Base-by-base conservation (phyloP, 805 yeast species). In the Henningerozyma blattae region DNA sequence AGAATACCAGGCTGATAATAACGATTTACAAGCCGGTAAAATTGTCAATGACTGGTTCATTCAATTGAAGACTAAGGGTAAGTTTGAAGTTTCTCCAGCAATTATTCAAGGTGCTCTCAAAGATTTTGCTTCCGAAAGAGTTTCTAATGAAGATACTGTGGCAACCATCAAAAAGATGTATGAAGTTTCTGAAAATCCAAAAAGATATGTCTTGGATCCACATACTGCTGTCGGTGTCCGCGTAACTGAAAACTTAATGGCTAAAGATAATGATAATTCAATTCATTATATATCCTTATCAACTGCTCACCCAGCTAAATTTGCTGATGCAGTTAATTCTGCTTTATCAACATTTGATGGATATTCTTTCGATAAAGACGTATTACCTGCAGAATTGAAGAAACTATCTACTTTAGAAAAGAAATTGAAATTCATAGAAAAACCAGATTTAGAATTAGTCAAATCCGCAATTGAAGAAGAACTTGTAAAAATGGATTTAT, bases 241-340 rank as follows among this genome's bases (percentile, higher is more conserved):
- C 39, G 80, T 94, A 15, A 65, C 91, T 27, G 68, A 78, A 44
- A 68, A 77, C 45, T 67, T 72, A 50, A 70, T 80, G 34, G 65
- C 64, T 13, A 52, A 59, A 33, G 74, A 69, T 41, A 50, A 56
- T 19, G 68, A 64, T 30, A 38, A 57, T 16, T 52, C 63, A 19
- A 59, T 67, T 27, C 64, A 71, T 36, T 70, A 68, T 45, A 68
- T 91, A 30, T 81, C 95, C 4, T 71, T 91, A 38, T 81, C 96
- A 9, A 91, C 99, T 31, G 99, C 99, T 7, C 99, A 91, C 57
- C 99, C 99, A 28, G 99, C 98, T 40, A 91, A 91, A 62, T 91
- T 91, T 52, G 83, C 95, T 18, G 96, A 85, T 42, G 98, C 95
- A 33, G 99, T 91, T 18, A 79, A 87, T 58, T 63, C 70, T 47